phyloP scores from a whole-genome alignment of 148 eudicot genomes.

The Oxyria digyna region DNA sequence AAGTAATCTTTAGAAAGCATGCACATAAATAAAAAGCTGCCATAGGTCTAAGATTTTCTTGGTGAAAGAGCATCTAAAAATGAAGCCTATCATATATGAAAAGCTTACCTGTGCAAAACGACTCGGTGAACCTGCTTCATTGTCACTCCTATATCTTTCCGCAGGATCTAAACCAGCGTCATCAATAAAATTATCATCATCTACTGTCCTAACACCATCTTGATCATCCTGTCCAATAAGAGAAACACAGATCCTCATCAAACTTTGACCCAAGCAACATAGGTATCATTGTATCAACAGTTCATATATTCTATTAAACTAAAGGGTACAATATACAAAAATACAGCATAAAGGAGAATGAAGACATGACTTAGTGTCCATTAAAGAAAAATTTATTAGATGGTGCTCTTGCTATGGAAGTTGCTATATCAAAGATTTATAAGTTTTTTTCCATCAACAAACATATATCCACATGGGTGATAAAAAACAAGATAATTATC shows the following conservation, averaged over 20 bases:
- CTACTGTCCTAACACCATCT: constrained; percentile 50
- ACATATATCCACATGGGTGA: background rate
- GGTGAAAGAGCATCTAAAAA: background rate
- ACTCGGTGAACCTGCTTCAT: too few relatives aligned
- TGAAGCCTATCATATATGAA: background rate
- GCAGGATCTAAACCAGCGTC: constrained; percentile 85
- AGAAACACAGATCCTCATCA: background rate
- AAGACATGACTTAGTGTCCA: background rate
- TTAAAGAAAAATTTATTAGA: background rate
- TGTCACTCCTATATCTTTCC: constrained; percentile 56
- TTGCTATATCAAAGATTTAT: too few relatives aligned
- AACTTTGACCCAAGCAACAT: background rate
- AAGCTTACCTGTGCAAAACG: too few relatives aligned
- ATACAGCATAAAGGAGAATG: background rate
- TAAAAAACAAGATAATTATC: background rate
- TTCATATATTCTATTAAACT: background rate
- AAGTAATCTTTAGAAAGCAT: background rate
- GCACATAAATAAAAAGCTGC: background rate
- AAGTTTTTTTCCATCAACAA: background rate
- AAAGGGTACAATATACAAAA: background rate
- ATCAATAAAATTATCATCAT: constrained; percentile 92
- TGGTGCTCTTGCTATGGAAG: background rate
- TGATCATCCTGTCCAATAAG: constrained; percentile 52
- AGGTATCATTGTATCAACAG: constrained; percentile 2
- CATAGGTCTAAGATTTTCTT: background rate